Percentiles rank a stretch among this genome's conserved stretches.
phyloP scores from a whole-genome alignment of 2,329 filamentous ascomycete genomes.

The Colletotrichum paranaense region DNA sequence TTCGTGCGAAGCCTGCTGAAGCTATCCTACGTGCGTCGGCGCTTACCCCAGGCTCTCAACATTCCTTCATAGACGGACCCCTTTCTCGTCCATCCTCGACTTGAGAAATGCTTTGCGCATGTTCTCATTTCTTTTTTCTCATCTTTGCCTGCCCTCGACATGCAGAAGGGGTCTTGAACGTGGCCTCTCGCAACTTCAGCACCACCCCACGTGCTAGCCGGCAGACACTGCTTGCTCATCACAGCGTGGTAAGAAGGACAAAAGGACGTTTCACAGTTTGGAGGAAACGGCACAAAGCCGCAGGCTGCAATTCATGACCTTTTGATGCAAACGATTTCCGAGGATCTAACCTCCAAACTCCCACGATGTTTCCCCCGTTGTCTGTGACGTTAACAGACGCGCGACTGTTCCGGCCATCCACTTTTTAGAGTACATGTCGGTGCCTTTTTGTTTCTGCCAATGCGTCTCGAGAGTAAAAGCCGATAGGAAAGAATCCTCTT shows the following conservation, averaged over 20 bases:
- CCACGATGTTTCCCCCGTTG: slow-evolving; percentile 53
- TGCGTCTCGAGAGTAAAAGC: slow-evolving; percentile 57
- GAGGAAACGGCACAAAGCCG: slow-evolving; percentile 36
- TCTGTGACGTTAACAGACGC: slow-evolving; percentile 53
- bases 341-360: slow-evolving; percentile 61
- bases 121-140: slow-evolving; percentile 23
- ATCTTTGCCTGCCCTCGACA: slow-evolving; percentile 16
- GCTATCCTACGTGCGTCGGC: slow-evolving; percentile 35
- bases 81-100: slow-evolving; percentile 25
- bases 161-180: slow-evolving; percentile 18
- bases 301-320: slow-evolving; percentile 39
- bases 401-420: slow-evolving; percentile 53
- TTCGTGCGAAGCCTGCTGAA: slow-evolving; percentile 33
- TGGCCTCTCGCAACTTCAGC: slow-evolving; percentile 23
- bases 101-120: slow-evolving; percentile 1
- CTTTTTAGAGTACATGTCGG: slow-evolving; percentile 62
- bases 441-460: slow-evolving; percentile 49
- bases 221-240: slow-evolving; percentile 33
- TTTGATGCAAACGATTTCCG: slow-evolving; percentile 61
- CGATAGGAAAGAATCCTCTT: slow-evolving; percentile 56
- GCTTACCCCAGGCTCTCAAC: slow-evolving; percentile 35
- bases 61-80: slow-evolving; percentile 30
- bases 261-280: slow-evolving; percentile 31
- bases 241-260: slow-evolving; percentile 20
- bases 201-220: slow-evolving; percentile 16